These are phyloP conservation scores for Lasiodiplodia sp. DNA, from an alignment of 2,329 filamentous ascomycete genomes.

Conservation along the genomic window DNA sequence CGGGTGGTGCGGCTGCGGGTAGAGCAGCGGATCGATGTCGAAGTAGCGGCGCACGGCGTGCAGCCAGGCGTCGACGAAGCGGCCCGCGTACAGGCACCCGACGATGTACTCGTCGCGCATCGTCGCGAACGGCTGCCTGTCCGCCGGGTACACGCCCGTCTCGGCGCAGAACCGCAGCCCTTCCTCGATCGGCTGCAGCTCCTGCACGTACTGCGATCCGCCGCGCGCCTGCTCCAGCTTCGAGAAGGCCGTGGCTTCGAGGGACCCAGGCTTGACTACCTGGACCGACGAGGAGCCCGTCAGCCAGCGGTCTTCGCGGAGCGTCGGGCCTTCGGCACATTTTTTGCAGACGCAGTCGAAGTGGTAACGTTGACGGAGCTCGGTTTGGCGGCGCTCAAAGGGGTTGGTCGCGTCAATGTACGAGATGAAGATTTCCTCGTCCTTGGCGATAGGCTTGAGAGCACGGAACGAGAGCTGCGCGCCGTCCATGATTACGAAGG, in stretches of 20 bases:
- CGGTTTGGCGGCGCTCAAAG: slow-evolving; percentile 56
- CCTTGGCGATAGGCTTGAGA: slow-evolving; percentile 58
- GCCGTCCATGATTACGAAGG: slow-evolving; percentile 64
- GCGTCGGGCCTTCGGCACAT: slow-evolving; percentile 50
- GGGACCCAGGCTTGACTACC: slow-evolving; percentile 1
- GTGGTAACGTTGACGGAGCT: slow-evolving; percentile 63
- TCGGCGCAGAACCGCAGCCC: slow-evolving; percentile 51
- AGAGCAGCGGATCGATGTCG: slow-evolving; percentile 60
- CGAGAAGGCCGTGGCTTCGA: slow-evolving; percentile 35
- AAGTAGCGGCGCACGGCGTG: slow-evolving; percentile 61
- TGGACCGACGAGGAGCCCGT: not conserved
- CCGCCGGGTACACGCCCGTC: slow-evolving; percentile 54
- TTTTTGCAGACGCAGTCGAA: slow-evolving; percentile 65
- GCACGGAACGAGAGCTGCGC: slow-evolving; percentile 59
- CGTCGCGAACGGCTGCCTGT: slow-evolving; percentile 62
- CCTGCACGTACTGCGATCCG: slow-evolving; percentile 25
- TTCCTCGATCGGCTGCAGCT: slow-evolving; percentile 29
- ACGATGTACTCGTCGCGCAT: slow-evolving; percentile 62
- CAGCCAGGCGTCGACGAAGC: slow-evolving; percentile 56
- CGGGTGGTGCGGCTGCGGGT: slow-evolving; percentile 57
- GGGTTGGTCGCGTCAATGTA: slow-evolving; percentile 67
- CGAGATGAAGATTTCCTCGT: slow-evolving; percentile 67
- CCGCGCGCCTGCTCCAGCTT: slow-evolving; percentile 32
- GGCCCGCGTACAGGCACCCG: slow-evolving; percentile 51
- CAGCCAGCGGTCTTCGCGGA: slow-evolving; percentile 52